phyloP scores from a whole-genome alignment of 148 eudicot genomes.

The Beta vulgaris region DNA sequence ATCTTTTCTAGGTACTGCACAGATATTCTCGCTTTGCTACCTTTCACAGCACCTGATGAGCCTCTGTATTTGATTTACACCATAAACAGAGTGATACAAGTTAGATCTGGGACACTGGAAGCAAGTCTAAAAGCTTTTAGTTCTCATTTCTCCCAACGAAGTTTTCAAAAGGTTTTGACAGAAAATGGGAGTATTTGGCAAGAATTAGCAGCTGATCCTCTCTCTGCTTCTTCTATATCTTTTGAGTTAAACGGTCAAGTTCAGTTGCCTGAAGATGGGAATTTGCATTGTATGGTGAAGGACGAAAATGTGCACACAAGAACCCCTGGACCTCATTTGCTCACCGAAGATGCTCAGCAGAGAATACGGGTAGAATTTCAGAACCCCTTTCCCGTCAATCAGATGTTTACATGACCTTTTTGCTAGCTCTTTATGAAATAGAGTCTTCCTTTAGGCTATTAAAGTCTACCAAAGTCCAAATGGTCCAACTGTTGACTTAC shows the following conservation, averaged over 20 bases:
- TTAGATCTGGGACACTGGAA: slow-evolving; percentile 86
- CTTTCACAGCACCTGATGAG: slow-evolving; percentile 85
- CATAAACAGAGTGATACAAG: slow-evolving; percentile 91
- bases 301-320: slow-evolving; percentile 31
- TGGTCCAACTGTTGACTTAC: too few species aligned
- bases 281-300: slow-evolving; percentile 27
- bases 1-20: slow-evolving; percentile 72
- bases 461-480: too few species aligned
- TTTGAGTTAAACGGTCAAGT: slow-evolving; percentile 38
- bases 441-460: too few species aligned
- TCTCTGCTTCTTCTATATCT: slow-evolving; percentile 27
- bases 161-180: slow-evolving; percentile 28
- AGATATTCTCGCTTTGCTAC: slow-evolving; percentile 87
- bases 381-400: neutral
- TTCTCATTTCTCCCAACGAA: slow-evolving; percentile 51
- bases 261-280: slow-evolving; percentile 32
- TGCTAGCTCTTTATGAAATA: too few species aligned
- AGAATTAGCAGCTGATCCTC: slow-evolving; percentile 29
- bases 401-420: neutral
- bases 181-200: slow-evolving; percentile 48
- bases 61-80: slow-evolving; percentile 84
- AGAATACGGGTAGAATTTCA: slow-evolving; percentile 60
- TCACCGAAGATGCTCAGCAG: slow-evolving; percentile 52
- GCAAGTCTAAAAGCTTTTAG: slow-evolving; percentile 69
- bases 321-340: slow-evolving; percentile 27